Evolutionary conservation across 176 grass and related monocot species (phyloP), one percentile per base, ranked within the genome.

Genomic region (Eleusine coracana): DNA sequence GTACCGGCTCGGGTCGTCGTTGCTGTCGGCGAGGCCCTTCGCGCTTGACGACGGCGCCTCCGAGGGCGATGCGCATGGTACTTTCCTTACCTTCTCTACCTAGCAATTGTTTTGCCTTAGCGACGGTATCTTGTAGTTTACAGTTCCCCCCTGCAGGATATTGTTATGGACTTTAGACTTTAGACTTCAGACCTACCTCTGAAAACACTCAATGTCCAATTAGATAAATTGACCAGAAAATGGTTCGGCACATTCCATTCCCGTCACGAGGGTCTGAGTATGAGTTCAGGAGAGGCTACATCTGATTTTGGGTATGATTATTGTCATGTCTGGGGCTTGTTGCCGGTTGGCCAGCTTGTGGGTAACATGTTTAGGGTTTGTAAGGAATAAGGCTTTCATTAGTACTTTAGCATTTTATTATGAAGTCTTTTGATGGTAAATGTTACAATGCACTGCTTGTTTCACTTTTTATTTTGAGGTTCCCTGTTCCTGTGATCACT

Each of bases 1-100:
- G 42, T 87, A 69, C 81, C 84, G 87, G 12, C 68, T 91, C 42
- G 83, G 87, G 10, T 91, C 89, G 4, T 81, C 80, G 64, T 75
- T 91, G 67, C 73, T 91, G 72, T 89, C 89, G 5, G 92, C 86
- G 66, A 84, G 86, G 68, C 89, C 89, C 2, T 89, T 91, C 86
- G 66, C 73, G 39, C 80, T 91, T 66, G 76, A 84, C 25, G 51
- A 67, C 74, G 86, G 34, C 68, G 85, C 80, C 38, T 13, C 40
- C 69, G 34, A 51, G 4, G 74, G 59, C 38, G 60, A 13, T 38
- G 80, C 71, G 9, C 16, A 81, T 28, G 80, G 80, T 78, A 75
- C 42, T 28, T 25, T 74, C 6, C 36, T 62, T 11, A 5, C 54
- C 28, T 50, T n/a, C 2, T 56, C 60, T 58, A 23, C 23, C 23